These are phyloP conservation scores for Paramecium caudatum DNA, from an alignment of 73 alveolate species.

Conservation along the genomic window DNA sequence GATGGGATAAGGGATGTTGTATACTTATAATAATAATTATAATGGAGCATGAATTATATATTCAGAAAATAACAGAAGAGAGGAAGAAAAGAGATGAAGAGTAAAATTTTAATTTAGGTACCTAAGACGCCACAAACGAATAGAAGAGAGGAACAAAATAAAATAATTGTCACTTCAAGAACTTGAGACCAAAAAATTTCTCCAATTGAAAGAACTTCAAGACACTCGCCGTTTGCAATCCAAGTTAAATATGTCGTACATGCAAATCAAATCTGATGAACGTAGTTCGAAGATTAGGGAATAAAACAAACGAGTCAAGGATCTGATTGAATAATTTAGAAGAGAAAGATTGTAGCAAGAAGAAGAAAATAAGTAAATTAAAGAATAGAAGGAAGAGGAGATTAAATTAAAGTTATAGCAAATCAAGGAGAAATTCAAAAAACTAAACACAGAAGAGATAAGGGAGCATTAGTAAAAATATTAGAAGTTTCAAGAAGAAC, in stretches of 20 bases:
- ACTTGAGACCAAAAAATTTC: background rate
- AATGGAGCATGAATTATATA: slow-evolving; percentile 38
- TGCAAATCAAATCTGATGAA: slow-evolving; percentile 5
- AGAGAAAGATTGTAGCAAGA: background rate
- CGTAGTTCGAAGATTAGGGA: background rate
- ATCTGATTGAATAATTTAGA: slow-evolving; percentile 5
- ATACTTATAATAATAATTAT: background rate
- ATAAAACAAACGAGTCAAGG: slow-evolving; percentile 25
- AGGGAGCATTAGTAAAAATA: background rate
- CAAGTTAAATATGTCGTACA: background rate
- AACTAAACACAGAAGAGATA: background rate
- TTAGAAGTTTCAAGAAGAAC: slow-evolving; percentile 9
- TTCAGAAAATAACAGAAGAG: slow-evolving; percentile 37
- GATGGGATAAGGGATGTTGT: too few relatives aligned
- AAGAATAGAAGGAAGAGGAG: slow-evolving; percentile 1
- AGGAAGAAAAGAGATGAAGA: slow-evolving; percentile 18
- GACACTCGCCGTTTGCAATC: slow-evolving; percentile 24
- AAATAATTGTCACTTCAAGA: background rate
- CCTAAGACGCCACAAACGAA: slow-evolving; percentile 19
- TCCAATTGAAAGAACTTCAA: background rate
- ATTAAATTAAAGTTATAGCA: background rate
- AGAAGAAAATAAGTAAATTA: background rate
- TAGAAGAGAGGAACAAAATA: background rate
- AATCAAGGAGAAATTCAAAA: slow-evolving; percentile 4
- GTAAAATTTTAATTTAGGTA: slow-evolving; percentile 45